Conservation (phyloP, 768 basidiomycete genomes). For the Lentinula aciculospora region DNA sequence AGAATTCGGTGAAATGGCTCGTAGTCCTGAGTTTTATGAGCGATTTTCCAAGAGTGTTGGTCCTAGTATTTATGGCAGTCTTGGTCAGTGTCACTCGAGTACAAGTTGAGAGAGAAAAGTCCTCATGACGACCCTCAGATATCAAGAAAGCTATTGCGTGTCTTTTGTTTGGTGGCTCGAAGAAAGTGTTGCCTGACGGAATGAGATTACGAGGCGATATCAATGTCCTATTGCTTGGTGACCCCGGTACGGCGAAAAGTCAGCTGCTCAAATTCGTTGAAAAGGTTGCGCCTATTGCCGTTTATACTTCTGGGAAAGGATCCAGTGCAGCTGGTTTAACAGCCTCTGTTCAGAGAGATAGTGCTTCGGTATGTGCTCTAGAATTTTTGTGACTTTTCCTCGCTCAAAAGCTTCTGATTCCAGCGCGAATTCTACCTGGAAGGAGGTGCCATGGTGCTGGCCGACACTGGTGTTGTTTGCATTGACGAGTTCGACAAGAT, state of each 20-base stretch:
- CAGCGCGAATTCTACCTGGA: slow-evolving; percentile 98
- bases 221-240: slow-evolving; percentile 93
- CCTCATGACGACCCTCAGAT: slow-evolving; percentile 43
- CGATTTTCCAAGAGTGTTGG: slow-evolving; percentile 91
- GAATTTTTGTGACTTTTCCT: slow-evolving; percentile 20
- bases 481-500: slow-evolving; percentile 99
- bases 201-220: slow-evolving; percentile 97
- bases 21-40: slow-evolving; percentile 88
- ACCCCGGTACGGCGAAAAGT: slow-evolving; percentile 98
- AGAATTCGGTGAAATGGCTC: slow-evolving; percentile 87
- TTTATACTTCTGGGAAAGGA: slow-evolving; percentile 98
- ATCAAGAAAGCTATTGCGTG: slow-evolving; percentile 98
- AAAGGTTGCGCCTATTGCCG: slow-evolving; percentile 97
- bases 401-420: not conserved
- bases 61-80: slow-evolving; percentile 93
- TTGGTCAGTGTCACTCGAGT: slow-evolving; percentile 47
- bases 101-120: not conserved
- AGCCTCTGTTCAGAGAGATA: slow-evolving; percentile 92
- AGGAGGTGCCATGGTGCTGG: slow-evolving; percentile 98
- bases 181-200: slow-evolving; percentile 94
- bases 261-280: slow-evolving; percentile 98
- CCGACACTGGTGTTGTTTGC: slow-evolving; percentile 96
- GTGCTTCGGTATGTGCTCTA: slow-evolving; percentile 57
- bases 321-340: slow-evolving; percentile 98
- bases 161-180: slow-evolving; percentile 94